These are phyloP conservation scores for Suhomyces guaymorum DNA, from an alignment of 1,139 yeast genomes.

Conservation along the genomic window DNA sequence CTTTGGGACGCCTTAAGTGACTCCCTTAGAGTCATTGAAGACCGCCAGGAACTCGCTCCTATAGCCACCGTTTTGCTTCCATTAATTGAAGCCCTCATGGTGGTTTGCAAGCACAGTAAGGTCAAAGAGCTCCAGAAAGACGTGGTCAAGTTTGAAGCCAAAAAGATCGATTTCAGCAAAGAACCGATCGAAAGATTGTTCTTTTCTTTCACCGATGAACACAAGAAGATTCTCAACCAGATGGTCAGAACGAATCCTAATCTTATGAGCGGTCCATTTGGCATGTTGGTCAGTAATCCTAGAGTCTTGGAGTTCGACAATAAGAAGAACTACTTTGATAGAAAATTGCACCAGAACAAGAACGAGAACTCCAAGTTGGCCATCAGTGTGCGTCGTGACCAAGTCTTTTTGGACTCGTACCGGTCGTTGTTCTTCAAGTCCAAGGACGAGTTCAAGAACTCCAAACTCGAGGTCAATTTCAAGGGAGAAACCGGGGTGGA, in stretches of 20 bases:
- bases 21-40: slow-evolving; percentile 63
- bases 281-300: slow-evolving; percentile 86
- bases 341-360: slow-evolving; percentile 57
- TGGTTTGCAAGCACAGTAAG: slow-evolving; percentile 86
- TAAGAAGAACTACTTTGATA: slow-evolving; percentile 81
- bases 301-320: slow-evolving; percentile 92
- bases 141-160: slow-evolving; percentile 58
- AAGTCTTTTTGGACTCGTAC: slow-evolving; percentile 90
- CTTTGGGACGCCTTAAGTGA: slow-evolving; percentile 88
- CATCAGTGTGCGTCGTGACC: slow-evolving; percentile 79
- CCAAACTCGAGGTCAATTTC: slow-evolving; percentile 77
- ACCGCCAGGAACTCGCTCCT: slow-evolving; percentile 48
- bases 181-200: slow-evolving; percentile 81
- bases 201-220: slow-evolving; percentile 87
- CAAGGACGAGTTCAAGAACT: slow-evolving; percentile 69
- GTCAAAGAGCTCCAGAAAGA: slow-evolving; percentile 67
- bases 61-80: slow-evolving; percentile 85
- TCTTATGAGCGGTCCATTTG: slow-evolving; percentile 94
- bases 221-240: slow-evolving; percentile 83
- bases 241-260: slow-evolving; percentile 92
- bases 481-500: slow-evolving; percentile 96
- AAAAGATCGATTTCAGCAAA: slow-evolving; percentile 62
- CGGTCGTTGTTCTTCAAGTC: slow-evolving; percentile 80
- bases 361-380: slow-evolving; percentile 52
- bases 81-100: slow-evolving; percentile 89